Percentiles rank a stretch among this genome's conserved stretches.
phyloP scores from a whole-genome alignment of 345 rosid genomes.

The Moricandia moricandioides region DNA sequence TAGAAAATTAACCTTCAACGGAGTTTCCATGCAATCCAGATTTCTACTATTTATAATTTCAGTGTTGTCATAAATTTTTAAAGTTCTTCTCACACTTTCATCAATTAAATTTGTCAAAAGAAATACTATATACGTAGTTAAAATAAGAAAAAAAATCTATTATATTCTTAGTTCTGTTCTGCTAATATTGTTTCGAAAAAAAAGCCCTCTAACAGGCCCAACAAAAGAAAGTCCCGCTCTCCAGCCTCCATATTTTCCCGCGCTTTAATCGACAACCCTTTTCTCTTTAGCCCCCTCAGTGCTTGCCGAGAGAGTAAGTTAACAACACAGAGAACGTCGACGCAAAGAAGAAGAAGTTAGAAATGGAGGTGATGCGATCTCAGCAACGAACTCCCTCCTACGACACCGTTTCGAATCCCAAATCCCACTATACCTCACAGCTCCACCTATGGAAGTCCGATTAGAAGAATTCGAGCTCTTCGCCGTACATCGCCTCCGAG shows the following conservation, averaged over 20 bases:
- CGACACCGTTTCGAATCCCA: conserved; percentile 32
- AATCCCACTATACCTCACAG: conserved; percentile 73
- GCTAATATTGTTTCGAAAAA: not conserved
- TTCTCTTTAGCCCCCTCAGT: conserved; percentile 25
- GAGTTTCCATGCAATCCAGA: too few species aligned
- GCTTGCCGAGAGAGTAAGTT: not conserved
- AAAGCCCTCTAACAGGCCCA: conserved; percentile 23
- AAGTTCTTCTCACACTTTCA: too few species aligned
- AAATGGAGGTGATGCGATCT: conserved; percentile 54
- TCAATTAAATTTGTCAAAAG: too few species aligned
- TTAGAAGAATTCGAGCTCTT: conserved; percentile 89
- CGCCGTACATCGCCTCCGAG: conserved; percentile 89
- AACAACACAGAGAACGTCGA: not conserved
- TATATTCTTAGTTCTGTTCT: too few species aligned
- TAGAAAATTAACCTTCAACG: too few species aligned
- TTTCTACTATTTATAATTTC: too few species aligned
- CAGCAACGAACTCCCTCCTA: conserved; percentile 32
- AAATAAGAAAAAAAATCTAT: too few species aligned
- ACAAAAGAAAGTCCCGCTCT: not conserved
- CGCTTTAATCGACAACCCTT: conserved; percentile 11
- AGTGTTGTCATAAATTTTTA: too few species aligned
- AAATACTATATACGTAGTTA: too few species aligned
- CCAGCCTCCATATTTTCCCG: conserved; percentile 23
- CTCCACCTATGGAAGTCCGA: conserved; percentile 83
- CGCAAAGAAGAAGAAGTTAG: not conserved